phyloP scores from a whole-genome alignment of 768 basidiomycete species.

The Xanthoconium stramineum region DNA sequence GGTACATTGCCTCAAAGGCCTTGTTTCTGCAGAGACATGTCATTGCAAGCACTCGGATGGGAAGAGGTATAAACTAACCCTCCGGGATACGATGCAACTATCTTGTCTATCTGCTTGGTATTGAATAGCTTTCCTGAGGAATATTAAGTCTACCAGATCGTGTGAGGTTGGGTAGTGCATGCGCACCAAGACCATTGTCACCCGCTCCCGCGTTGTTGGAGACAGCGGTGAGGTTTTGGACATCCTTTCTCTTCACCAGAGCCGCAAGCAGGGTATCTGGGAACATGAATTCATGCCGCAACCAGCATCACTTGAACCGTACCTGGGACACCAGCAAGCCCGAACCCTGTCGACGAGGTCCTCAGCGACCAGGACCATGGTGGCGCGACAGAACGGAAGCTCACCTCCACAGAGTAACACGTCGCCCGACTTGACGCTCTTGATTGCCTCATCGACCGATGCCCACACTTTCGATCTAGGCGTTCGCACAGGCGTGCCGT shows the following conservation, averaged over 20 bases:
- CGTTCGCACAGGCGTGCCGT: constrained; percentile 24
- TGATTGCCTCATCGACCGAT: constrained; percentile 79
- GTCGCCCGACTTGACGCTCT: constrained; percentile 78
- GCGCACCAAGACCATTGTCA: constrained; percentile 65
- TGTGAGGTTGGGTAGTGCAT: not conserved
- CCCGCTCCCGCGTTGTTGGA: constrained; percentile 85
- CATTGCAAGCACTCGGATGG: not conserved
- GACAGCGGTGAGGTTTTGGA: constrained; percentile 74
- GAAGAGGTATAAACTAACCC: constrained; percentile 43
- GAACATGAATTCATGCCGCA: not conserved
- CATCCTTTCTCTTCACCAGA: constrained; percentile 67
- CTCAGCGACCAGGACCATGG: not conserved
- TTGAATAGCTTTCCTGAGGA: constrained; percentile 67
- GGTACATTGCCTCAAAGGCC: constrained; percentile 77
- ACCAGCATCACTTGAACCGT: constrained; percentile 2
- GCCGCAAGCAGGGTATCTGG: constrained; percentile 82
- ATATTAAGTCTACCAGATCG: not conserved
- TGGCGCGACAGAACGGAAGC: constrained; percentile 19
- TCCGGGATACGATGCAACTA: constrained; percentile 89
- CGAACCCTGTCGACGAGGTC: constrained; percentile 61
- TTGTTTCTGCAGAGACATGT: constrained; percentile 60
- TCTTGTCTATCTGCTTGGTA: constrained; percentile 71
- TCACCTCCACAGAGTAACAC: constrained; percentile 78
- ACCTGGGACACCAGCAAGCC: constrained; percentile 87
- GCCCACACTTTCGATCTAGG: constrained; percentile 69